Conservation (phyloP, 2,329 filamentous ascomycete species). For the Cercospora nicotianae region DNA sequence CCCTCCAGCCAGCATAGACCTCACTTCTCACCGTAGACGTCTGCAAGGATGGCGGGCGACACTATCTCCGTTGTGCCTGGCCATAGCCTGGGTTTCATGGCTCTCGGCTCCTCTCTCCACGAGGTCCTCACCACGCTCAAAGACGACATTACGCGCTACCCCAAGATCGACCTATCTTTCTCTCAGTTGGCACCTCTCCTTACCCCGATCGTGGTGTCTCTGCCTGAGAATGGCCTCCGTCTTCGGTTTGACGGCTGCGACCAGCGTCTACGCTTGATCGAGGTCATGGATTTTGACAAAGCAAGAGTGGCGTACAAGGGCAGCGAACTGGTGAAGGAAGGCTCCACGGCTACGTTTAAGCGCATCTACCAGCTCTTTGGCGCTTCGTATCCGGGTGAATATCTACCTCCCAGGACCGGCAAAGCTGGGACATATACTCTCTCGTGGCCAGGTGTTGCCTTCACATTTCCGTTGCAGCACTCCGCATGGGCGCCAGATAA, state of each 20-base stretch:
- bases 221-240: conserved; percentile 84
- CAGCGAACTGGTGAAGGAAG: conserved; percentile 70
- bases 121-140: conserved; percentile 86
- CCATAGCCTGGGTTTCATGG: conserved; percentile 54
- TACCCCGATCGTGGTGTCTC: conserved; percentile 70
- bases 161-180: conserved; percentile 79
- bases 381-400: conserved; percentile 92
- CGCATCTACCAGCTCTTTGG: conserved; percentile 86
- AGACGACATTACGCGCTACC: conserved; percentile 78
- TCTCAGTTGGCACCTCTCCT: conserved; percentile 72
- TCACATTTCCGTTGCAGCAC: conserved; percentile 77
- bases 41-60: conserved; percentile 15
- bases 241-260: conserved; percentile 92
- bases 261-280: conserved; percentile 85
- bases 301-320: conserved; percentile 79
- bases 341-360: conserved; percentile 37
- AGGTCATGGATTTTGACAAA: conserved; percentile 86
- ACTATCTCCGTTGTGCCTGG: conserved; percentile 29
- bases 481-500: conserved; percentile 72
- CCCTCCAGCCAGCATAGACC: not conserved
- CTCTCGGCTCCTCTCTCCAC: conserved; percentile 86
- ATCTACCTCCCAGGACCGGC: conserved; percentile 63
- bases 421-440: conserved; percentile 77
- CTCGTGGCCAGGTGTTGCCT: conserved; percentile 91
- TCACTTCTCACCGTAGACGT: conserved; percentile 1